Base-by-base conservation (phyloP, 495 filamentous ascomycete genomes). In the Thozetella sp. region DNA sequence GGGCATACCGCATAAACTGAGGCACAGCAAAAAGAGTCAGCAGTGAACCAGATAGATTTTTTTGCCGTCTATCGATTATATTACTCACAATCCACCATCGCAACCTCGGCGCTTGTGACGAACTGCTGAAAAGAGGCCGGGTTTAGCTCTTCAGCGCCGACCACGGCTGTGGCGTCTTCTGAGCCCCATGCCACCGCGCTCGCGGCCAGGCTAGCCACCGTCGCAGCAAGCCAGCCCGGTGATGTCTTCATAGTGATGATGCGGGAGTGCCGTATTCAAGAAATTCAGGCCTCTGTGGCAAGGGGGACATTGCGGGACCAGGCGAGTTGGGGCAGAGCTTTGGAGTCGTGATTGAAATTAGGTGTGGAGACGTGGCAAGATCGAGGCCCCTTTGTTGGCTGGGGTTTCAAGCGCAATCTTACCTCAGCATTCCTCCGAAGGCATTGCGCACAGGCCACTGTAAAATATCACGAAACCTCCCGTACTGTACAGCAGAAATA, bases 321-420 rank as follows among this genome's bases (percentile, higher is more conserved):
- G n/a, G 12, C 43, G 43, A 3, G 43, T 3, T 48, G 9, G 4
- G n/a, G n/a, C 4, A 48, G 43, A 19, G 43, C 9, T n/a, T 19
- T 48, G 43, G 6, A 48, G 9, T 48, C 4, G 30, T 37, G 20
- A n/a, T n/a, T 48, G 43, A 48, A 48, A 37, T 37, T 37, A 6
- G 17, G 30, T 37, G 43, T 48, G 43, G 43, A 48, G 43, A 48
- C 43, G 43, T 48, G 43, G 43, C 43, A 48, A 20, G 11, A 48
- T 70, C 58, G 6, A 66, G 57, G 30, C 65, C 68, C 66, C 72
- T 76, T 13, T 62, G 64, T 25, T 70, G 67, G 57, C 76, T 76
- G 51, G 77, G 51, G 77, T 70, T 22, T 72, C 73, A 3, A 48
- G n/a, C 43, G 43, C n/a, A 48, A 48, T 9, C 43, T 48, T 37